Evolutionary conservation across 2,329 filamentous ascomycete genomes (phyloP).

Genomic region (Salinomyces thailandicus): DNA sequence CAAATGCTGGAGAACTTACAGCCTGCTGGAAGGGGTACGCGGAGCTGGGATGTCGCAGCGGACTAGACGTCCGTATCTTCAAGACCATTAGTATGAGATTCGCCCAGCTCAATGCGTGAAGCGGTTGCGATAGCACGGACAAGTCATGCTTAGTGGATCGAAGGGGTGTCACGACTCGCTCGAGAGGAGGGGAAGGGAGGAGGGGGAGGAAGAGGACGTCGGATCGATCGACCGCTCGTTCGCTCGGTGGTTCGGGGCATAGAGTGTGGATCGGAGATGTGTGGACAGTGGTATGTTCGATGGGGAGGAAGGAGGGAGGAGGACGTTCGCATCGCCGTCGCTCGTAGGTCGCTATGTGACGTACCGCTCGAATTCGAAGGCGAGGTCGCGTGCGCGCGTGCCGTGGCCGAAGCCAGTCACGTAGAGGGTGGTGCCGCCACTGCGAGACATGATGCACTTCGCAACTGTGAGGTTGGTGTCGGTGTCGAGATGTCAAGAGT

Average conservation of each 20-base stretch:
- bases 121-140: background rate
- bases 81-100: conserved; percentile 33
- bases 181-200: conserved; percentile 12
- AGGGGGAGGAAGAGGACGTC: conserved; percentile 11
- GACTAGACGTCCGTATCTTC: conserved; percentile 90
- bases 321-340: conserved; percentile 3
- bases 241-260: conserved; percentile 5
- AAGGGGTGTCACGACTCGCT: conserved; percentile 1
- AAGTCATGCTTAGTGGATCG: background rate
- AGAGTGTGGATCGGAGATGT: background rate
- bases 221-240: conserved; percentile 2
- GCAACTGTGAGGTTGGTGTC: too few relatives aligned
- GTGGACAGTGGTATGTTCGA: conserved; percentile 1
- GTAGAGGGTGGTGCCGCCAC: conserved; percentile 81
- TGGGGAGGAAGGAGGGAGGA: conserved; percentile 3
- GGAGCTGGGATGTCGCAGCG: conserved; percentile 97
- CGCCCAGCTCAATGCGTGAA: conserved; percentile 5
- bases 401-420: conserved; percentile 98
- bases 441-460: conserved; percentile 95
- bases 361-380: conserved; percentile 99
- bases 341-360: conserved; percentile 38
- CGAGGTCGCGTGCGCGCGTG: conserved; percentile 95
- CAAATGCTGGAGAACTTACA: conserved; percentile 55
- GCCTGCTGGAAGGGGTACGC: conserved; percentile 81
- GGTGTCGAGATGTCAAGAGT: too few relatives aligned